Percentiles rank a stretch among this genome's conserved stretches.
Evolutionary conservation across 2,329 filamentous ascomycete genomes (phyloP).

Genomic region (Bretziella fagacearum): DNA sequence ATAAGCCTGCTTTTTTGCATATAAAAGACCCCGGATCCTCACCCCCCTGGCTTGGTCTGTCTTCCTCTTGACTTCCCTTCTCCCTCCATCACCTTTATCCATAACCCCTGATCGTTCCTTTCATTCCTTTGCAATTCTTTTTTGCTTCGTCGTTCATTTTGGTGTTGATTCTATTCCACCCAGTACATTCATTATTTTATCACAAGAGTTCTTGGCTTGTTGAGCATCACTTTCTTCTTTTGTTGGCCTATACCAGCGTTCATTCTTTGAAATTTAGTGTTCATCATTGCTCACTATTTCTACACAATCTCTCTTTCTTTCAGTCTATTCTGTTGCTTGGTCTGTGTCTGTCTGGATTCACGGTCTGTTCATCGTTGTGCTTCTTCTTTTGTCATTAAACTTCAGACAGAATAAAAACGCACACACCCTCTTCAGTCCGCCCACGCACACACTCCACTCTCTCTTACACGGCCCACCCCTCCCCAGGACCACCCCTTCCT

Average conservation of each 20-base stretch:
- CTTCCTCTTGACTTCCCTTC: neutral
- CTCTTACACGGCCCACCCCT: neutral
- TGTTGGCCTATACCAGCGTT: neutral
- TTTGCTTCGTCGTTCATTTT: neutral
- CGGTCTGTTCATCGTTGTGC: constrained; percentile 1
- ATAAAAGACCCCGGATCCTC: neutral
- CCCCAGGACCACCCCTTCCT: neutral
- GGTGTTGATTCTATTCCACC: neutral
- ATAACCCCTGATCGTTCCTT: constrained; percentile 5
- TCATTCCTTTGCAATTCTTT: constrained; percentile 2
- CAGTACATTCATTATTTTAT: neutral
- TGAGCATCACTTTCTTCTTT: neutral
- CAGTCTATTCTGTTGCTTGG: neutral
- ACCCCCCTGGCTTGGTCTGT: neutral
- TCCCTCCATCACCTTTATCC: neutral
- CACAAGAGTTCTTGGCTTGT: neutral
- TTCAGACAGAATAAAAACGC: neutral
- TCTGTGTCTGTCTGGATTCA: neutral
- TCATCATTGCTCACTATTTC: neutral
- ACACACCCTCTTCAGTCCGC: neutral
- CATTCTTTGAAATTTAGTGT: neutral
- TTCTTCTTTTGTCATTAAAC: constrained; percentile 1
- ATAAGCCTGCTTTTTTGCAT: too few species aligned
- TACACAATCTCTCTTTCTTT: neutral
- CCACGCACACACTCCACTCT: neutral